Base-by-base conservation (phyloP, 2,329 filamentous ascomycete genomes). In the Cytospora leucostoma region DNA sequence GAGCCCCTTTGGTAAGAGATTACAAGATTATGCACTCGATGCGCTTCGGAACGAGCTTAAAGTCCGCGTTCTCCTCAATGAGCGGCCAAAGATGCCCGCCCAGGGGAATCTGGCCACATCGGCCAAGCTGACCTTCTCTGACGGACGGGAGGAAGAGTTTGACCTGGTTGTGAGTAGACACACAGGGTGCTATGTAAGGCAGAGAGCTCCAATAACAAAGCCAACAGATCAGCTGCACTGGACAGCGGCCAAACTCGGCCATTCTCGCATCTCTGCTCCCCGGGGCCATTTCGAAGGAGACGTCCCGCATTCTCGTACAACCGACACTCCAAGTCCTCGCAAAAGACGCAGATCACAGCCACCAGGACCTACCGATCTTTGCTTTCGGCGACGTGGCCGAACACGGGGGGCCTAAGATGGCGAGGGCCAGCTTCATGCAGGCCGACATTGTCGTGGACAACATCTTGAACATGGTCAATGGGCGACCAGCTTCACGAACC, bases 331-430 rank as follows among this genome's bases (percentile, higher is more conserved):
- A 89, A 65, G 75, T 90, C 15, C 13, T n/a, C 2, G 32, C 33
- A 4, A 69, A 73, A 8, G 81, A 84, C 67, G 72, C 77, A 2
- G 63, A 66, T 0, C 75, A 81, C 10, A 76, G 79, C 1, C 80
- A 85, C 65, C 27, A 27, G 27, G 27, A 27, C 27, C 27, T 27
- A 27, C 27, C 27, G 4, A 77, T 89, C 2, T 90, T 86, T 68
- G 83, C 82, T 1, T 81, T 85, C n/a, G 88, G 88, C 19, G 87
- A 90, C 66, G 84, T 90, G 5, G 81, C 85, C 4, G 82, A 84
- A 33, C 80, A 79, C 1, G 73, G 75, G 40, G 81, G 80, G 51
- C 81, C 81, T 7, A 87, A 87, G 69, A 62, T 54, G 61, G 84
- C 81, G 0, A 78, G 85, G 11, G 80, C 84, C 0, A 84, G 83